Evolutionary conservation across 176 grass and related monocot genomes (phyloP).

Genomic region (Hyparrhenia diplandra): DNA sequence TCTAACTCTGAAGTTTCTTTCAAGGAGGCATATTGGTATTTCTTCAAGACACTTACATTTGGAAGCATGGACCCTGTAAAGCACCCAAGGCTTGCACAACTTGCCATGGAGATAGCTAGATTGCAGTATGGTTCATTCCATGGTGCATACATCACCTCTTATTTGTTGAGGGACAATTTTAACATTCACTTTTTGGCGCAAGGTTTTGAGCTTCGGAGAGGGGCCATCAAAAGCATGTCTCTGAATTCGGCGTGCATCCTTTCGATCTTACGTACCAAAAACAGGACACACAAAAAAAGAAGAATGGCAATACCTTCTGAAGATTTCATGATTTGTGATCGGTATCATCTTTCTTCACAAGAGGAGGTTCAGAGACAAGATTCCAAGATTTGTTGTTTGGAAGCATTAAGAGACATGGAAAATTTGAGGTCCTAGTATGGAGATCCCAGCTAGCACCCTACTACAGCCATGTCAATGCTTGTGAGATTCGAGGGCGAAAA

Average conservation of each 20-base stretch:
- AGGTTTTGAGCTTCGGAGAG: neutral
- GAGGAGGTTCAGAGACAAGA: no score
- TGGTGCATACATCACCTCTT: neutral
- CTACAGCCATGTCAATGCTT: neutral
- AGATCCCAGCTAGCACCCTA: neutral
- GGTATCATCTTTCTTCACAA: neutral
- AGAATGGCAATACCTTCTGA: neutral
- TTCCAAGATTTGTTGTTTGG: no score
- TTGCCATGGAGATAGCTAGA: no score
- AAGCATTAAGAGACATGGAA: neutral
- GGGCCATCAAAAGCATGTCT: neutral
- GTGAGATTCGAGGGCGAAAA: neutral
- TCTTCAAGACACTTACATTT: no score
- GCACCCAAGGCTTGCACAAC: no score
- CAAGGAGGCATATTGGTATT: no score
- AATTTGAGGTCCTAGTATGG: neutral
- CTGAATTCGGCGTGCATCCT: neutral
- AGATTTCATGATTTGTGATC: neutral
- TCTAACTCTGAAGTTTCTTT: no score
- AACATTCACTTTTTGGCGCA: neutral
- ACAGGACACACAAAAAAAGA: neutral
- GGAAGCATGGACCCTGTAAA: no score
- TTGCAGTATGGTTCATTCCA: no score
- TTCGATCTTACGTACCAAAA: neutral
- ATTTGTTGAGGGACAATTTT: neutral